phyloP scores from a whole-genome alignment of 148 eudicot species.

The Pharnaceum exiguum region DNA sequence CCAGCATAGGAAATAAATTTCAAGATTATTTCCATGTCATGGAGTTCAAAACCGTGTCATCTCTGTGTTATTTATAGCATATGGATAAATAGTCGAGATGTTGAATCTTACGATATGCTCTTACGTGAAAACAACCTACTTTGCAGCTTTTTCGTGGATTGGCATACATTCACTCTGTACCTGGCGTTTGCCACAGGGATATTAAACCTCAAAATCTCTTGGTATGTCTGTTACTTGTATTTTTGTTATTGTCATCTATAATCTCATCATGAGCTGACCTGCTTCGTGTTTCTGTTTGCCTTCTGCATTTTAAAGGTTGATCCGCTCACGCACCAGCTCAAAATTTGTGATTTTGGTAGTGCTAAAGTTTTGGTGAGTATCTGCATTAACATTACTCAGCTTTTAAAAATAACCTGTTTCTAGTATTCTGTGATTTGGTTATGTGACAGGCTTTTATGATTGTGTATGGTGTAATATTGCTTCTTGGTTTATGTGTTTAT shows the following conservation, averaged over 20 bases:
- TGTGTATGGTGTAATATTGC: too few relatives aligned
- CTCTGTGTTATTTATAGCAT: too few relatives aligned
- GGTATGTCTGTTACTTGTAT: slow-evolving; percentile 9
- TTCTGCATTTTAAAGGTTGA: slow-evolving; percentile 48
- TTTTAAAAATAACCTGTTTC: neutral
- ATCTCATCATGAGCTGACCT: neutral
- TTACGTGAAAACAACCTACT: neutral
- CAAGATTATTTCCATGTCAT: too few relatives aligned
- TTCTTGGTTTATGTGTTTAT: too few relatives aligned
- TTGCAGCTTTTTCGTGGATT: slow-evolving; percentile 75
- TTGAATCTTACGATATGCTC: too few relatives aligned
- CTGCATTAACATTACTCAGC: neutral
- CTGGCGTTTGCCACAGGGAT: slow-evolving; percentile 82
- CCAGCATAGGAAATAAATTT: too few relatives aligned
- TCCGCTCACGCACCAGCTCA: slow-evolving; percentile 86
- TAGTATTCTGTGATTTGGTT: neutral
- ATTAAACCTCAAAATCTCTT: slow-evolving; percentile 67
- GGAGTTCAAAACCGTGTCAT: too few relatives aligned
- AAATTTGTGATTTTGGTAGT: slow-evolving; percentile 93
- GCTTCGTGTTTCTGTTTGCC: neutral
- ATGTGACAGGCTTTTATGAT: neutral
- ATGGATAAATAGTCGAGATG: too few relatives aligned
- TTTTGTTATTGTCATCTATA: neutral
- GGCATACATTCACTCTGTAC: slow-evolving; percentile 76
- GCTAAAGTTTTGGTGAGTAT: slow-evolving; percentile 74